Base-by-base conservation (phyloP, 306 rosid genomes). In the Dalbergia cochinchinensis region DNA sequence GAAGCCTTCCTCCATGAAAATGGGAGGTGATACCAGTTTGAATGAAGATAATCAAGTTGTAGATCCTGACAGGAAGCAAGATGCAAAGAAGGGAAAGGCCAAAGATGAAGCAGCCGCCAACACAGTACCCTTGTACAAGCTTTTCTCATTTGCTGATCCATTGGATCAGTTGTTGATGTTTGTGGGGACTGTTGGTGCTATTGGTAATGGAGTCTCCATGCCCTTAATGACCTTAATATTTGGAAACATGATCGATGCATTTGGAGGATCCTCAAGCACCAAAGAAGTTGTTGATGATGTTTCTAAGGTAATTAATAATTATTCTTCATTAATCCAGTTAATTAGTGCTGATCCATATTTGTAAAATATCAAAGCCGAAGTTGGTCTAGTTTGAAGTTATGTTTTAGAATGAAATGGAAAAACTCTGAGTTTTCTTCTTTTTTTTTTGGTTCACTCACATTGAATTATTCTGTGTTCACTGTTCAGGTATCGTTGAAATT, bases 91-190 rank as follows among this genome's bases (percentile, higher is more conserved):
- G 42, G 86, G 53, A 15, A 85, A 76, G 79, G 60, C 50, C 64
- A 87, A 78, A 66, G 78, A 84, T 37, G 85, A 83, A 71, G 61
- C 60, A 68, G 57, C 60, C 54, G 41, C 34, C 59, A 85, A 83
- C 2, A 67, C 88, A 65, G 90, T 94, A 53, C 91, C 97, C 18
- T 85, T 81, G 8, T 80, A 88, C 92, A 94, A 86, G 88, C 97
- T 92, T 65, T 94, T 92, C 90, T 82, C 97, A 41, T 92, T 92
- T 71, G 97, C 97, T 10, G 97, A 94, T 76, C 72, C 87, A 31
- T 20, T 83, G 42, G 98, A 94, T 79, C 72, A 58, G 80, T 39
- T 88, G 13, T 70, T 91, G 86, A 92, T 94, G 94, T 45, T 83
- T 76, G 67, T 71, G 69, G 98, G 98, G 68, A 76, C 92, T 54